Evolutionary conservation across 257 asterid genomes (phyloP), one percentile per base, ranked within the genome.

Genomic region (Nicotiana obtusifolia): DNA sequence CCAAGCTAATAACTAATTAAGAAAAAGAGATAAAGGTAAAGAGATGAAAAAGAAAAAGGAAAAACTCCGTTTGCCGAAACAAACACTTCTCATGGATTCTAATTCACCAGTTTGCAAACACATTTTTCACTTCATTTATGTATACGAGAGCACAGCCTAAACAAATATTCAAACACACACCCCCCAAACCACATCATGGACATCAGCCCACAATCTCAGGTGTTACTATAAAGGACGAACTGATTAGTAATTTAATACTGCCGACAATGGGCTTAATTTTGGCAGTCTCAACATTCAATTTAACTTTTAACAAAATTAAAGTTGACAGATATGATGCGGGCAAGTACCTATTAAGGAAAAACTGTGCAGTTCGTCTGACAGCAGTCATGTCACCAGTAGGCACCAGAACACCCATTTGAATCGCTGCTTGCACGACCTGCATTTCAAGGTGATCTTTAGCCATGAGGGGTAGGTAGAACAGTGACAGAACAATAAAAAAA

Each of bases 351-450:
- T 86, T 91, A 84, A 94, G 97, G 90, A 94, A 94, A 85, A 94
- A 94, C 83, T 88, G 92, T 41, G 98, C 97, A 30, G 98, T 94
- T 86, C 97, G 91, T 83, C 97, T 91, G 78, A 94, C 95, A 81
- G 98, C 98, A 37, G 98, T 94, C 97, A 86, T 86, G 86, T 94
- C 98, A 41, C 98, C 98, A 28, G 97, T 93, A 62, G 97, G 98
- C 76, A 94, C 98, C 54, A 91, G 89, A 86, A 94, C 95, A 33
- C 98, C 98, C 98, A 94, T 94, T 86, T 91, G 97, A 85, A 93
- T 86, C 93, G 87, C 90, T 82, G 98, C 94, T 92, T 91, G 94
- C 85, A 94, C 89, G 84, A 94, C 94, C 98, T 93, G 90, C 78
- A 86, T 69, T 83, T 66, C 30, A 77, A 79, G 26, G 77, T 15